These are phyloP conservation scores for Lactuca sativa DNA, from an alignment of 129 eudicot genomes.

Conservation along the genomic window DNA sequence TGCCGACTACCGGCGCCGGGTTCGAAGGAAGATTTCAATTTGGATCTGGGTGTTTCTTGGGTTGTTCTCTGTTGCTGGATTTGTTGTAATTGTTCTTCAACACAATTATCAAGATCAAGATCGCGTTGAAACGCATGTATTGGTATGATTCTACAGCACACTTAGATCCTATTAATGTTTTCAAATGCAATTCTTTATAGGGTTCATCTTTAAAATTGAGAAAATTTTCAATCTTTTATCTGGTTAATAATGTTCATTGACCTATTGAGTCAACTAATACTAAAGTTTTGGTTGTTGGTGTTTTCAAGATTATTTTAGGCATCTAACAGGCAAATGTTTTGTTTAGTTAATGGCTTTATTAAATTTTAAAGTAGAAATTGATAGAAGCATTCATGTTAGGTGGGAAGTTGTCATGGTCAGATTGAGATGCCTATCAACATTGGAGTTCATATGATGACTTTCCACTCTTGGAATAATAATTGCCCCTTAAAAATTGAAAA, in stretches of 20 bases:
- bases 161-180: background rate
- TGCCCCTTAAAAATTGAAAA: background rate
- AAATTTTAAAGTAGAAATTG: constrained; percentile 8
- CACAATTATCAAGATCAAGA: constrained; percentile 65
- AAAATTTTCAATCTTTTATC: background rate
- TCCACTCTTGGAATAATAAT: background rate
- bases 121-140: constrained; percentile 48
- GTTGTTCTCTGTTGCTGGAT: constrained; percentile 56
- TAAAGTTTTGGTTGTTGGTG: background rate
- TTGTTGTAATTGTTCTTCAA: constrained; percentile 57
- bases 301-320: background rate
- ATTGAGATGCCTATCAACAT: constrained; percentile 3
- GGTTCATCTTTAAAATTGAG: background rate
- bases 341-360: background rate
- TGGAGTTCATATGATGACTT: background rate
- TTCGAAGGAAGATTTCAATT: constrained; percentile 60
- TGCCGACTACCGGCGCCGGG: constrained; percentile 95
- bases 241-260: background rate
- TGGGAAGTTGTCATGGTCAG: background rate
- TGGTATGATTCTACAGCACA: constrained; percentile 37
- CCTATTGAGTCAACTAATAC: background rate
- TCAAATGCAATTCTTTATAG: background rate
- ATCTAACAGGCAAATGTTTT: constrained; percentile 2
- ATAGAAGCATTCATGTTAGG: constrained; percentile 18
- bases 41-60: constrained; percentile 87